Evolutionary conservation across 2,329 filamentous ascomycete genomes (phyloP).

Genomic region (Fusarium protoensiforme): DNA sequence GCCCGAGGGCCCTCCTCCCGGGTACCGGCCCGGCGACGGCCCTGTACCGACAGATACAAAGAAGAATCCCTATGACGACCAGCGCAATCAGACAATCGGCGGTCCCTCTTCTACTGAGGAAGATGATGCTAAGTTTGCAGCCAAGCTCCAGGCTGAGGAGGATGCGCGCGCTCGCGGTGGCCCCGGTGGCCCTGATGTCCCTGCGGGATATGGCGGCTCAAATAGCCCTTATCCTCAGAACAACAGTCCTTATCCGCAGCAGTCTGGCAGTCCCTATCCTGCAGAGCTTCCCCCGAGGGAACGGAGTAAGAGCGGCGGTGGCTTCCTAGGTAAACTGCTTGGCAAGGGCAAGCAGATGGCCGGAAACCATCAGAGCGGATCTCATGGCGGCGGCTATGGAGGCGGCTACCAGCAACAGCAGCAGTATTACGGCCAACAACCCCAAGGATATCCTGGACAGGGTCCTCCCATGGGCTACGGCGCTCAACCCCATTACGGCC

Average conservation of each 20-base stretch:
- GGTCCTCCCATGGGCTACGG: conserved; percentile 43
- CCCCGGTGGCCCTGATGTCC: conserved; percentile 44
- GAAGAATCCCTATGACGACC: conserved; percentile 77
- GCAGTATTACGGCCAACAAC: conserved; percentile 40
- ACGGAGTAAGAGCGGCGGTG: conserved; percentile 53
- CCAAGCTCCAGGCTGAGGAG: conserved; percentile 86
- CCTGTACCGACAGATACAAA: conserved; percentile 63
- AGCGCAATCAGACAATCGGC: conserved; percentile 43
- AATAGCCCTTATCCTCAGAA: conserved; percentile 45
- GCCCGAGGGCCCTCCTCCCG: conserved; percentile 73
- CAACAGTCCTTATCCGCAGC: conserved; percentile 42
- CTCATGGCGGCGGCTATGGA: conserved; percentile 29
- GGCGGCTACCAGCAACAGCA: conserved; percentile 48
- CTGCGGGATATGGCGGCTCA: conserved; percentile 47
- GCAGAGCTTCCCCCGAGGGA: conserved; percentile 57
- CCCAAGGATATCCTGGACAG: conserved; percentile 39
- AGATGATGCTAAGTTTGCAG: conserved; percentile 79
- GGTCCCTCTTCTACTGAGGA: conserved; percentile 54
- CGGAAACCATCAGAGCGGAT: conserved; percentile 41
- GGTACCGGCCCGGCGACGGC: conserved; percentile 64
- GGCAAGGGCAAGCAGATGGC: conserved; percentile 57
- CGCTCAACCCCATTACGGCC: conserved; percentile 41
- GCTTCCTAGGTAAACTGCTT: conserved; percentile 65
- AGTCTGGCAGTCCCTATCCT: conserved; percentile 45
- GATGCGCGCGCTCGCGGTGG: conserved; percentile 66